Percentiles rank a stretch among this genome's conserved stretches.
Conservation (phyloP, 2,329 filamentous ascomycete species). For the Fusarium odoratissimum region DNA sequence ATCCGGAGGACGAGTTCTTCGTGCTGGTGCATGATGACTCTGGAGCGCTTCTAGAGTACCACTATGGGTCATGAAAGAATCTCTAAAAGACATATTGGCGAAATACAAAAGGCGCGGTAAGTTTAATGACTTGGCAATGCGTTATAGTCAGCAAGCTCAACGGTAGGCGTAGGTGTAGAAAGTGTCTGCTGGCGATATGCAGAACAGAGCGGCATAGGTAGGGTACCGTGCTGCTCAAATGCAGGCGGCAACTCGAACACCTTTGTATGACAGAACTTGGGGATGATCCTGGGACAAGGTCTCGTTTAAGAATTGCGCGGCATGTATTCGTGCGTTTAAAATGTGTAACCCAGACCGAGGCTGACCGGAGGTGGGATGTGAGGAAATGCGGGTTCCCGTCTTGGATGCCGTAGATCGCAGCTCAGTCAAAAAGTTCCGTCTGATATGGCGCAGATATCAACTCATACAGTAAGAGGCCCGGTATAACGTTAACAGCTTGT, state of each 20-base stretch:
- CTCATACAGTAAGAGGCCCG: slow-evolving; percentile 15
- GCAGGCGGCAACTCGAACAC: slow-evolving; percentile 15
- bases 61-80: slow-evolving; percentile 42
- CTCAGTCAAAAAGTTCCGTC: slow-evolving; percentile 29
- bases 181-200: slow-evolving; percentile 18
- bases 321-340: slow-evolving; percentile 21
- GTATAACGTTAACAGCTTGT: slow-evolving; percentile 13
- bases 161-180: slow-evolving; percentile 21
- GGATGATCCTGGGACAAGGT: slow-evolving; percentile 11
- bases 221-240: slow-evolving; percentile 11
- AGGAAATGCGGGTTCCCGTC: slow-evolving; percentile 38
- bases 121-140: slow-evolving; percentile 1
- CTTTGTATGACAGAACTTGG: slow-evolving; percentile 16
- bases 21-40: slow-evolving; percentile 35
- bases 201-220: slow-evolving; percentile 33
- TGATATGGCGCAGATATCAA: slow-evolving; percentile 26
- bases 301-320: slow-evolving; percentile 26
- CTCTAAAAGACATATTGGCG: slow-evolving; percentile 40
- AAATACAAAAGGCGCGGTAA: neutral
- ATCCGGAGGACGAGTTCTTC: slow-evolving; percentile 43
- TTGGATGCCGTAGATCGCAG: slow-evolving; percentile 27
- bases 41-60: slow-evolving; percentile 42
- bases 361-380: slow-evolving; percentile 10
- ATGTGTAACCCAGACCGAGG: slow-evolving; percentile 25
- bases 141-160: slow-evolving; percentile 19